Percentiles rank a stretch among this genome's conserved stretches.
phyloP scores from a whole-genome alignment of 1,284 basidiomycete species.

The Bondarzewia mesenterica region DNA sequence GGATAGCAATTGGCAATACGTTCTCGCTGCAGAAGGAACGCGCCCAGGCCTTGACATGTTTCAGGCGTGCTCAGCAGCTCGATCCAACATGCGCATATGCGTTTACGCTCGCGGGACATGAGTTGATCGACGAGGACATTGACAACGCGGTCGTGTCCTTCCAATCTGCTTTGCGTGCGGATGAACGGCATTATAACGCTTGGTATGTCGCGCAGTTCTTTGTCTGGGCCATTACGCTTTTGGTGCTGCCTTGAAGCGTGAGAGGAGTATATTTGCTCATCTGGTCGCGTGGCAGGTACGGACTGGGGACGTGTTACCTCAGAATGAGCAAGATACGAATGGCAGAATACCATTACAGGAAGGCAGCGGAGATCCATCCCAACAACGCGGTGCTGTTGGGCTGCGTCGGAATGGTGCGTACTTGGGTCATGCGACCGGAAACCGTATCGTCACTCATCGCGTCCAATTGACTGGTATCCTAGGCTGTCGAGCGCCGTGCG shows the following conservation, averaged over 20 bases:
- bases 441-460: background rate
- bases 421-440: conserved; percentile 1
- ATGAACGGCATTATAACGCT: conserved; percentile 89
- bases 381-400: conserved; percentile 85
- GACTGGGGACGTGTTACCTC: conserved; percentile 91
- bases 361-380: conserved; percentile 85
- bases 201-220: conserved; percentile 52
- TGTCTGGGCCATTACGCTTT: conserved; percentile 5
- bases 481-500: conserved; percentile 80
- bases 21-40: conserved; percentile 91
- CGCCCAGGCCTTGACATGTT: conserved; percentile 85
- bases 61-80: conserved; percentile 79
- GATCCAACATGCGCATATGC: conserved; percentile 85
- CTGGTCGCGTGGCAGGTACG: conserved; percentile 65
- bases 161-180: conserved; percentile 79
- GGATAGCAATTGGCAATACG: conserved; percentile 91
- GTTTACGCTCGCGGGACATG: conserved; percentile 90
- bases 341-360: conserved; percentile 91
- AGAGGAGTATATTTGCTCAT: conserved; percentile 14
- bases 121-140: conserved; percentile 89
- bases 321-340: conserved; percentile 83
- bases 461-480: conserved; percentile 9
- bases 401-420: conserved; percentile 78
- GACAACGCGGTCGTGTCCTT: conserved; percentile 87
- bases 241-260: background rate